Conservation (phyloP, 2,329 filamentous ascomycete genomes). For the Colletotrichum sublineola region DNA sequence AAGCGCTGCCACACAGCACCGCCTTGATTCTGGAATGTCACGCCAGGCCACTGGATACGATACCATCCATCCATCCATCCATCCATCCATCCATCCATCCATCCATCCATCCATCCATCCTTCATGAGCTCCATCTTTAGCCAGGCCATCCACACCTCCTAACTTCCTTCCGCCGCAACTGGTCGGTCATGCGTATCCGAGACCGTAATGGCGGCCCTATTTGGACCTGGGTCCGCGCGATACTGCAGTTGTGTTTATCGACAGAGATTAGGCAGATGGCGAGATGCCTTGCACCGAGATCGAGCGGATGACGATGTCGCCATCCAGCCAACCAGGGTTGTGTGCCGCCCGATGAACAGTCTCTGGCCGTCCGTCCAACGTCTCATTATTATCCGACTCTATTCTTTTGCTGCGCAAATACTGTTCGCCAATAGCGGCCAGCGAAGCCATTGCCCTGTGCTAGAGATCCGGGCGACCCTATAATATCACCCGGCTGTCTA, state of each 20-base stretch:
- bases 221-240: slow-evolving; percentile 25
- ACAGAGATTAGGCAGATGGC: slow-evolving; percentile 36
- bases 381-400: slow-evolving; percentile 22
- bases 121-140: slow-evolving; percentile 20
- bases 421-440: not conserved
- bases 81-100: not conserved
- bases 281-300: slow-evolving; percentile 28
- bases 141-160: slow-evolving; percentile 21
- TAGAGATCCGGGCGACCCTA: slow-evolving; percentile 20
- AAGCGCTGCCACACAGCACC: slow-evolving; percentile 11
- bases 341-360: slow-evolving; percentile 35
- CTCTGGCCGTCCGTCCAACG: slow-evolving; percentile 13
- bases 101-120: not conserved
- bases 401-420: not conserved
- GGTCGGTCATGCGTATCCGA: slow-evolving; percentile 37
- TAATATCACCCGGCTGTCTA: not conserved
- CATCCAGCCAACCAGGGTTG: slow-evolving; percentile 30
- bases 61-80: not conserved
- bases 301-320: slow-evolving; percentile 36
- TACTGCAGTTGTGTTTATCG: slow-evolving; percentile 28
- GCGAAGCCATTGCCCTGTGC: not conserved
- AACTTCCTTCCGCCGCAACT: slow-evolving; percentile 18
- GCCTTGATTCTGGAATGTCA: slow-evolving; percentile 14
- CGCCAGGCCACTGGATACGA: slow-evolving; percentile 30
- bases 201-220: slow-evolving; percentile 25